A percentile compares a stretch with the other conserved stretches of the same genome.
These are phyloP conservation scores for Alternaria rosae DNA, from an alignment of 2,329 filamentous ascomycete species.

Conservation along the genomic window DNA sequence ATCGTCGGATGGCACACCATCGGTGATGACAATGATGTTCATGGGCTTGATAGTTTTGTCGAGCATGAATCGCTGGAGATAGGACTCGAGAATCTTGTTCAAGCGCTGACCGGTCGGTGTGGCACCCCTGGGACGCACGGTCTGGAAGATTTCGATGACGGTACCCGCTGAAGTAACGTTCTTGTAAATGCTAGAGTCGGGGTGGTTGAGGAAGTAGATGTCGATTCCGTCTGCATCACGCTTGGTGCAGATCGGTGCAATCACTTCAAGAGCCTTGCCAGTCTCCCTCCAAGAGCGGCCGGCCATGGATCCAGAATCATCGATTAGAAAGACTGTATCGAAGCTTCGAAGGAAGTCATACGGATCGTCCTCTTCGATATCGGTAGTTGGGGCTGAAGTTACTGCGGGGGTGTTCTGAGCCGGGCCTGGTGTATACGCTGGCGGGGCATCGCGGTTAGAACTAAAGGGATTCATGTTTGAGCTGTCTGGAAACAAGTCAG, in stretches of 20 bases:
- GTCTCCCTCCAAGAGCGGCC: slow-evolving; percentile 81
- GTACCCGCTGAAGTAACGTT: slow-evolving; percentile 66
- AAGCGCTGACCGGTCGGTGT: slow-evolving; percentile 81
- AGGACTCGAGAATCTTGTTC: slow-evolving; percentile 74
- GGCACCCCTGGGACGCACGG: slow-evolving; percentile 67
- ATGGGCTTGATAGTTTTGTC: slow-evolving; percentile 72
- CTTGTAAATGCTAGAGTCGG: slow-evolving; percentile 65
- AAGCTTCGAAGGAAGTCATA: slow-evolving; percentile 81
- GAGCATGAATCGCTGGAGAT: slow-evolving; percentile 65
- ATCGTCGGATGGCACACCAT: slow-evolving; percentile 83
- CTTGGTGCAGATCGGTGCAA: slow-evolving; percentile 81
- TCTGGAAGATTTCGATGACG: slow-evolving; percentile 75
- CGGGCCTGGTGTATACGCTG: slow-evolving; percentile 50
- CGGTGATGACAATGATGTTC: slow-evolving; percentile 93
- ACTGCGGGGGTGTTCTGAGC: slow-evolving; percentile 7
- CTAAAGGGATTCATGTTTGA: slow-evolving; percentile 38
- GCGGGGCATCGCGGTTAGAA: slow-evolving; percentile 50
- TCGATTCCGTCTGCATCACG: slow-evolving; percentile 88
- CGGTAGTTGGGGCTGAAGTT: slow-evolving; percentile 2
- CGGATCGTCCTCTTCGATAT: slow-evolving; percentile 56
- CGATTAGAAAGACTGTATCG: slow-evolving; percentile 89
- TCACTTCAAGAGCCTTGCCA: slow-evolving; percentile 70
- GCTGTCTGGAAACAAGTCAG: slow-evolving; percentile 27
- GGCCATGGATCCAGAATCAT: slow-evolving; percentile 89
- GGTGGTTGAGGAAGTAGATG: slow-evolving; percentile 86